Evolutionary conservation across 192 early-diverging fungal genomes (phyloP), one percentile per base, ranked within the genome.

Genomic region (Mortierella antarctica): DNA sequence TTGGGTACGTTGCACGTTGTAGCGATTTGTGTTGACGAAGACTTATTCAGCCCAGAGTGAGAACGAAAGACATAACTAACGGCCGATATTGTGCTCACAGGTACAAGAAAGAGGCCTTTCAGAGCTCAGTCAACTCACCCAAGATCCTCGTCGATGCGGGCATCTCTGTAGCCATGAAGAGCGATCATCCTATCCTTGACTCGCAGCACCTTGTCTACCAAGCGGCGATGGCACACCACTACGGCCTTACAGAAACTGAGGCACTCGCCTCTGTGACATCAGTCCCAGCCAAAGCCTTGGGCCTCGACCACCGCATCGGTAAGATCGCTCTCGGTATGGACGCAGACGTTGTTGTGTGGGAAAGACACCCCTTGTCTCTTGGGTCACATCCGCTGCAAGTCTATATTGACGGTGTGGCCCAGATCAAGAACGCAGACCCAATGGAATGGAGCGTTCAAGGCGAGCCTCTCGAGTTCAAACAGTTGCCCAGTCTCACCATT

Each of bases 341-440:
- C 84, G 93, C 93, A 6, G 93, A 95, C 61, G 62, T 93, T 21
- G 92, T 95, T 6, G 83, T 95, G 53, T 95, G 93, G 93, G 84
- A 93, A 69, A 84, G 86, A 42, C 71, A 88, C 62, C 93, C 93
- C 10, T 79, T 94, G 2, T 64, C 67, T 0, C 70, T 94, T 13
- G 92, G 92, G 13, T 92, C 93, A 8, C 82, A 88, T 70, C 93
- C 93, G 21, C 65, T 93, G n/a, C 83, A 89, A 56, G 93, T 95
- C 5, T 92, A 86, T 67, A 82, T 91, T 40, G 93, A 95, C 70
- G 93, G 93, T 45, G 82, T 87, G 18, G 65, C 85, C 3, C 88
- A 90, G 47, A 64, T 72, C 61, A 50, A 64, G 51, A 49, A 64
- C 39, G 70, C 50, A 12, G 53, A 72, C 31, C 49, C 40, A 20